These are phyloP conservation scores for Marasmius tenuissimus DNA, from an alignment of 1,284 basidiomycete genomes.

Conservation along the genomic window DNA sequence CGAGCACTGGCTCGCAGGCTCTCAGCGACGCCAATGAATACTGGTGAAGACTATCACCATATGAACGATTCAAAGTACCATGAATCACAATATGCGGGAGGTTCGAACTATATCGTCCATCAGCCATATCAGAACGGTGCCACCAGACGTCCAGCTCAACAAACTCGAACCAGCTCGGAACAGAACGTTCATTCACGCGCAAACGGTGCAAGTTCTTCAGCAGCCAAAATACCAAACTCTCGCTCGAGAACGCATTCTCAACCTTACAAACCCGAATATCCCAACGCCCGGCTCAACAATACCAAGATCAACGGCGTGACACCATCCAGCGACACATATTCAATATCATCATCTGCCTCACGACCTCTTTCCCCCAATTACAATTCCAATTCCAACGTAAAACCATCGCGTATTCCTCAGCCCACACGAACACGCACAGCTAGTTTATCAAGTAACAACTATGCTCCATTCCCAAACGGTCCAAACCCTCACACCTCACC, in stretches of 20 bases:
- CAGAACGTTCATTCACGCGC: constrained; percentile 4
- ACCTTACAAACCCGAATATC: not conserved
- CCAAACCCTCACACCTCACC: constrained; percentile 56
- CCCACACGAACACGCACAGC: constrained; percentile 9
- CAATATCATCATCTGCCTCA: not conserved
- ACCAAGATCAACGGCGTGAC: not conserved
- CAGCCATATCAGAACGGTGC: not conserved
- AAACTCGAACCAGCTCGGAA: not conserved
- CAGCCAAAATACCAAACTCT: not conserved
- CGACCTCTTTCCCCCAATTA: constrained; percentile 11
- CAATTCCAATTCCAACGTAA: constrained; percentile 19
- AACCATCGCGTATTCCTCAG: constrained; percentile 2
- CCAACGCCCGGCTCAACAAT: not conserved
- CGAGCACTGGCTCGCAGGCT: constrained; percentile 69
- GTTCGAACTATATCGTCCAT: not conserved
- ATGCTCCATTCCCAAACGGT: constrained; percentile 26
- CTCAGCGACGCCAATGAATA: constrained; percentile 66
- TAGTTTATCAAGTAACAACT: constrained; percentile 1
- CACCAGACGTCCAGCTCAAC: not conserved
- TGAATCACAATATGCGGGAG: not conserved
- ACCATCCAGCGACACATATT: constrained; percentile 1
- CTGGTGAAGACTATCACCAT: constrained; percentile 38
- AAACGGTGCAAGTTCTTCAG: not conserved
- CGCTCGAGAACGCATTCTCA: constrained; percentile 1
- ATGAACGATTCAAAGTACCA: constrained; percentile 1